Conservation (phyloP, 208 protist species). For the Trichomonas vaginalis region DNA sequence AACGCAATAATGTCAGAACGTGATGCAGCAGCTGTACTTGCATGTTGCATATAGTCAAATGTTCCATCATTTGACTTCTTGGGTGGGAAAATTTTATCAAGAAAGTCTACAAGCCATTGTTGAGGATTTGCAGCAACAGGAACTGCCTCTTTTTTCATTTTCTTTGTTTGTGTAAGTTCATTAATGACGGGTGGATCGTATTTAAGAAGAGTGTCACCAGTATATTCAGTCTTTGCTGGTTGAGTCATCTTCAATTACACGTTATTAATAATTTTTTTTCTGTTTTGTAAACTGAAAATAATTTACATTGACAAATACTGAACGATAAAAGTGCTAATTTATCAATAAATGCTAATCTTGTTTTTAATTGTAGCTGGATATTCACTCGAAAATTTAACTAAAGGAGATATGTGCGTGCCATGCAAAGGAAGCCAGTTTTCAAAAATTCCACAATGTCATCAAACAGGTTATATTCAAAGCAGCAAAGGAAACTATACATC, state of each 20-base stretch:
- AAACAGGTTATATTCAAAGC: neutral
- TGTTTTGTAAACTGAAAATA: too few species aligned
- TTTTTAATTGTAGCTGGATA: too few species aligned
- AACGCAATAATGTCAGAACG: slow-evolving; percentile 60
- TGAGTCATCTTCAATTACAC: neutral
- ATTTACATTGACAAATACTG: too few species aligned
- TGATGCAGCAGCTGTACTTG: slow-evolving; percentile 53
- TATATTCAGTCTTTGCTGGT: neutral
- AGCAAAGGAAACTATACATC: neutral
- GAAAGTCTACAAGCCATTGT: neutral
- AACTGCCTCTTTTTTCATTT: neutral
- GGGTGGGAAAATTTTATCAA: neutral
- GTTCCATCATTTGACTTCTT: neutral
- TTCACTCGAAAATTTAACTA: too few species aligned
- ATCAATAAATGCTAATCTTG: too few species aligned
- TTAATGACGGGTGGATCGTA: neutral
- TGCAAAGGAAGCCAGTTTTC: neutral
- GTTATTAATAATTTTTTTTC: too few species aligned
- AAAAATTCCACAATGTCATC: neutral
- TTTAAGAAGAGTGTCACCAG: neutral
- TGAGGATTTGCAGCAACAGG: neutral
- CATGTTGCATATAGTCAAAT: slow-evolving; percentile 38
- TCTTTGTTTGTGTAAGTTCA: neutral
- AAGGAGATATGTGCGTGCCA: neutral
- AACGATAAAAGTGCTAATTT: too few species aligned